These are phyloP conservation scores for Anisodus tanguticus DNA, from an alignment of 257 asterid genomes.

Conservation along the genomic window DNA sequence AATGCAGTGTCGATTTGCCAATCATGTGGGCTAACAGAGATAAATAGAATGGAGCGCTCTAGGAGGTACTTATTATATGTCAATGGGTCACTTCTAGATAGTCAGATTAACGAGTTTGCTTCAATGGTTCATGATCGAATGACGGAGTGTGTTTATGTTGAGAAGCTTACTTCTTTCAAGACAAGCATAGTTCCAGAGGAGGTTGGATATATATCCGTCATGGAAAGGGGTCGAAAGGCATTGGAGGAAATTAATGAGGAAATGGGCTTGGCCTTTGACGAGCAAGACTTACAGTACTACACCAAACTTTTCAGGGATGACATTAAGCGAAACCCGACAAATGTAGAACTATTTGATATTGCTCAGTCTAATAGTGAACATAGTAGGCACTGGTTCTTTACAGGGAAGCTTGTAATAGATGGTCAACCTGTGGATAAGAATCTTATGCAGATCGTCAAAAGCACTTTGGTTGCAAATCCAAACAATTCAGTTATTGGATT, in stretches of 20 bases:
- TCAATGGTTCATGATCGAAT: slow-evolving; percentile 88
- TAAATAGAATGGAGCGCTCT: slow-evolving; percentile 77
- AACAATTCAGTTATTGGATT: slow-evolving; percentile 93
- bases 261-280: slow-evolving; percentile 98
- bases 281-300: slow-evolving; percentile 88
- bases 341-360: slow-evolving; percentile 89
- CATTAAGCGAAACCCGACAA: slow-evolving; percentile 81
- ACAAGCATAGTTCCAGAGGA: slow-evolving; percentile 71
- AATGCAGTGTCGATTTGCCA: slow-evolving; percentile 88
- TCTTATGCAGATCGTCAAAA: slow-evolving; percentile 91
- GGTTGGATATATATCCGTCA: slow-evolving; percentile 71
- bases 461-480: slow-evolving; percentile 81
- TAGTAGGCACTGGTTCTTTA: slow-evolving; percentile 97
- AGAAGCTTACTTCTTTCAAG: slow-evolving; percentile 79
- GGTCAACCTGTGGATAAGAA: slow-evolving; percentile 70
- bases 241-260: slow-evolving; percentile 79
- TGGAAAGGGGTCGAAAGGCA: slow-evolving; percentile 90
- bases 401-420: slow-evolving; percentile 80
- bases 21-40: slow-evolving; percentile 85
- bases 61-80: slow-evolving; percentile 77
- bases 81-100: slow-evolving; percentile 48
- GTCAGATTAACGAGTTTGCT: slow-evolving; percentile 72
- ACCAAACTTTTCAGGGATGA: slow-evolving; percentile 86
- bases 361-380: slow-evolving; percentile 99
- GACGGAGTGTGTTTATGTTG: slow-evolving; percentile 79